These are phyloP conservation scores for Ballota nigra DNA, from an alignment of 257 asterid species.

Conservation along the genomic window DNA sequence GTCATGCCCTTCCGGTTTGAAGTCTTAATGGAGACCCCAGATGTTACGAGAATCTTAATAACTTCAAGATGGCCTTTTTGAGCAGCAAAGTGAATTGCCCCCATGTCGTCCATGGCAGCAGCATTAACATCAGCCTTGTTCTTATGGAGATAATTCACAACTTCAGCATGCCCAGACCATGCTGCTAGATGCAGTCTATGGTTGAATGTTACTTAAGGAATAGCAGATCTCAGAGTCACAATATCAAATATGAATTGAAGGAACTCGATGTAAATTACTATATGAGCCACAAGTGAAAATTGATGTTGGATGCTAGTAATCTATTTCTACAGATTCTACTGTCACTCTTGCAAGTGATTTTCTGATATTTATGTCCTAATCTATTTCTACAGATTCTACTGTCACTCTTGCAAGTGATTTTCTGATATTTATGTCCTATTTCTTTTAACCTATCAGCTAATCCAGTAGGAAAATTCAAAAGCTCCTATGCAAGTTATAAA, in stretches of 20 bases:
- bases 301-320: not conserved
- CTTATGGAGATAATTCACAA: slow-evolving; percentile 72
- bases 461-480: not conserved
- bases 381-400: not conserved
- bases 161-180: slow-evolving; percentile 84
- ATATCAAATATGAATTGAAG: not conserved
- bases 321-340: not conserved
- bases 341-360: not conserved
- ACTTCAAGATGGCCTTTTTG: slow-evolving; percentile 89
- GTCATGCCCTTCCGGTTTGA: slow-evolving; percentile 86
- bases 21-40: slow-evolving; percentile 71
- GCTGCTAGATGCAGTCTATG: slow-evolving; percentile 93
- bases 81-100: slow-evolving; percentile 94
- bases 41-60: slow-evolving; percentile 52
- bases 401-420: not conserved
- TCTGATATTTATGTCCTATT: not conserved
- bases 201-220: slow-evolving; percentile 31
- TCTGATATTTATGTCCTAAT: not conserved
- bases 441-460: not conserved
- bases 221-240: not conserved
- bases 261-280: not conserved
- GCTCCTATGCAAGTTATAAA: not conserved
- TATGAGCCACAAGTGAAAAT: not conserved
- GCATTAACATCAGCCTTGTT: slow-evolving; percentile 91
- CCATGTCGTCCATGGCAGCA: slow-evolving; percentile 99